Evolutionary conservation across 208 protist species (phyloP).

Genomic region (Acanthamoeba triangularis): DNA sequence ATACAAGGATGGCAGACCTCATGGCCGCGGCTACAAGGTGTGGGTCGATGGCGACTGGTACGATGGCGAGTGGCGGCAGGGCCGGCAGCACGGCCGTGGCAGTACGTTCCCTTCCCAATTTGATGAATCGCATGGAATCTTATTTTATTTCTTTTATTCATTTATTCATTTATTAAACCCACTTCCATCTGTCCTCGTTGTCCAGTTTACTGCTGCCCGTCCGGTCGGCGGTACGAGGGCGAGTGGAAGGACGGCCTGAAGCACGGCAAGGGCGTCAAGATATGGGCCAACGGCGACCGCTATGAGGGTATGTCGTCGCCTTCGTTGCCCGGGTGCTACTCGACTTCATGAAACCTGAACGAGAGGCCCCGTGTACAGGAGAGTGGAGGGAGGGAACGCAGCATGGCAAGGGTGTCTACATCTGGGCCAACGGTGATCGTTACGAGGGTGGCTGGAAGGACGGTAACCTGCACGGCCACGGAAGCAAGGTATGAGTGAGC

Average conservation of each 20-base stretch:
- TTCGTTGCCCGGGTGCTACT: neutral
- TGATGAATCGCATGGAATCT: neutral
- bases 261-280: conserved; percentile 28
- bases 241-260: conserved; percentile 60
- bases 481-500: neutral
- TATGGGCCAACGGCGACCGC: conserved; percentile 62
- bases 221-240: conserved; percentile 51
- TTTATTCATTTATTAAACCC: neutral
- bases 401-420: conserved; percentile 58
- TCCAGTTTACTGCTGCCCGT: conserved; percentile 20
- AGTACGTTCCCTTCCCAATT: neutral
- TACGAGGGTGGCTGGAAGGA: conserved; percentile 50
- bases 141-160: neutral
- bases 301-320: conserved; percentile 1
- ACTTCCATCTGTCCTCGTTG: neutral
- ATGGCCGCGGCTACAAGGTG: conserved; percentile 26
- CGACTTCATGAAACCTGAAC: neutral
- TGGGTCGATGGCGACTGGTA: conserved; percentile 39
- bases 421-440: conserved; percentile 45
- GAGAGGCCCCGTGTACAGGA: neutral
- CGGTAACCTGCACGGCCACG: conserved; percentile 40
- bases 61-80: conserved; percentile 37
- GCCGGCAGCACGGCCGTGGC: conserved; percentile 36
- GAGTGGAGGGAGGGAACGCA: conserved; percentile 33
- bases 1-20: neutral